These are phyloP conservation scores for Patellifolia procumbens DNA, from an alignment of 179 eudicot genomes.

Conservation along the genomic window DNA sequence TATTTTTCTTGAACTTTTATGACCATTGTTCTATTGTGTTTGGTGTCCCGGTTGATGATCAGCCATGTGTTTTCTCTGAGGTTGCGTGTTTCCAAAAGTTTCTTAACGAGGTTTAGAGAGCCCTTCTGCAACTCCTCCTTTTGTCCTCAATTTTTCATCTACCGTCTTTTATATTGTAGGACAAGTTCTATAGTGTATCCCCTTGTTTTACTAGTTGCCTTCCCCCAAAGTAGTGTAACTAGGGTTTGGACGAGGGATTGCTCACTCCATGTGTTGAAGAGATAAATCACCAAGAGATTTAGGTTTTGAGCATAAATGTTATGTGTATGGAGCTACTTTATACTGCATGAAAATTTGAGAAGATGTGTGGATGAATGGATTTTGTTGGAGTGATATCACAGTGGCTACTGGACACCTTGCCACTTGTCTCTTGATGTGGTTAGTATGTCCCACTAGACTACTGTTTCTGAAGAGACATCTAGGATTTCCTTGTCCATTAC, in stretches of 20 bases:
- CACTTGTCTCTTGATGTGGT: background rate
- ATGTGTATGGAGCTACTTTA: background rate
- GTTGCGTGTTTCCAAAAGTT: background rate
- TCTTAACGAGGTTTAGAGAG: background rate
- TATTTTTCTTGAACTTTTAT: background rate
- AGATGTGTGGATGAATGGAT: background rate
- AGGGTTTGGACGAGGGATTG: background rate
- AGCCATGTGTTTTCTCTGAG: background rate
- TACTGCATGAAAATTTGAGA: background rate
- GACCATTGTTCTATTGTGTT: background rate
- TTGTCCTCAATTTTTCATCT: background rate
- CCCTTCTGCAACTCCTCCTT: background rate
- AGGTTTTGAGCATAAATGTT: background rate
- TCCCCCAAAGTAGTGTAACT: background rate
- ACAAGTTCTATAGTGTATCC: background rate
- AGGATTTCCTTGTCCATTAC: background rate
- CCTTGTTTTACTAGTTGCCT: background rate
- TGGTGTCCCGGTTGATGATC: conserved; percentile 5
- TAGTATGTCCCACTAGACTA: background rate
- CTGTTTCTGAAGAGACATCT: background rate
- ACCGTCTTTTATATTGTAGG: background rate
- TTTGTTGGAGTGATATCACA: background rate
- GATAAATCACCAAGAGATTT: background rate
- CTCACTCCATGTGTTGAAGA: background rate
- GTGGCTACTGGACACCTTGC: background rate